A percentile compares a stretch with the other conserved stretches of the same genome.
Conservation (phyloP, 805 yeast species). For the Starmerella ratchasimensis region DNA sequence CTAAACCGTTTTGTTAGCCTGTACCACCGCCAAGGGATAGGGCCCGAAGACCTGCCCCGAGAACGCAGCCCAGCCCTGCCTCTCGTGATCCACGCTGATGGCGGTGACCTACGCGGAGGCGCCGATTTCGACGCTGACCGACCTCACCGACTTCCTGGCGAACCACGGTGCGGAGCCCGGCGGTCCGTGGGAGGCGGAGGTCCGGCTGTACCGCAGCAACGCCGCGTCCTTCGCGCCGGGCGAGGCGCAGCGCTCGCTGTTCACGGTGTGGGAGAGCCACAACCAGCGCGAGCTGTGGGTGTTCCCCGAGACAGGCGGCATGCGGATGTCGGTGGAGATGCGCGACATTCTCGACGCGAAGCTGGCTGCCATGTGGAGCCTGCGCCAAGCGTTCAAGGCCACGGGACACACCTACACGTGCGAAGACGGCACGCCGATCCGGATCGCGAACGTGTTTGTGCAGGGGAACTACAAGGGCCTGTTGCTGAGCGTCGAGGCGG, state of each 20-base stretch:
- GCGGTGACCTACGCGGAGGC: conserved; percentile 13
- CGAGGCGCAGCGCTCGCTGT: conserved; percentile 17
- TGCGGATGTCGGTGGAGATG: conserved; percentile 27
- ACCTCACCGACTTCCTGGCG: conserved; percentile 56
- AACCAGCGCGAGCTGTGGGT: conserved; percentile 23
- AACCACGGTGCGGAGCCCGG: conserved; percentile 48
- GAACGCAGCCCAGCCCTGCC: too few relatives aligned
- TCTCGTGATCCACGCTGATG: too few relatives aligned
- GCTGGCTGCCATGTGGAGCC: conserved; percentile 55
- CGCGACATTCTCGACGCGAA: conserved; percentile 43
- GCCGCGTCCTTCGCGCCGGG: conserved; percentile 28
- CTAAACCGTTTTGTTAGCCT: too few relatives aligned
- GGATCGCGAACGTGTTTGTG: conserved; percentile 57
- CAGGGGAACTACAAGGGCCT: conserved; percentile 66
- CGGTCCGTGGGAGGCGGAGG: conserved; percentile 57
- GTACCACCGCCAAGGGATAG: too few relatives aligned
- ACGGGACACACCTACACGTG: conserved; percentile 58
- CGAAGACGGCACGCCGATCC: conserved; percentile 34
- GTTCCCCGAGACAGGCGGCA: conserved; percentile 27
- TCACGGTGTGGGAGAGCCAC: conserved; percentile 24
- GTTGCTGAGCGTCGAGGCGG: conserved; percentile 38
- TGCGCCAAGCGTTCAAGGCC: conserved; percentile 56
- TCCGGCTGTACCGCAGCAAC: conserved; percentile 55
- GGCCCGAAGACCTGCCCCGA: too few relatives aligned
- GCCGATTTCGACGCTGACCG: conserved; percentile 37